Evolutionary conservation across 257 asterid genomes (phyloP).

Genomic region (Fraxinus anomala): DNA sequence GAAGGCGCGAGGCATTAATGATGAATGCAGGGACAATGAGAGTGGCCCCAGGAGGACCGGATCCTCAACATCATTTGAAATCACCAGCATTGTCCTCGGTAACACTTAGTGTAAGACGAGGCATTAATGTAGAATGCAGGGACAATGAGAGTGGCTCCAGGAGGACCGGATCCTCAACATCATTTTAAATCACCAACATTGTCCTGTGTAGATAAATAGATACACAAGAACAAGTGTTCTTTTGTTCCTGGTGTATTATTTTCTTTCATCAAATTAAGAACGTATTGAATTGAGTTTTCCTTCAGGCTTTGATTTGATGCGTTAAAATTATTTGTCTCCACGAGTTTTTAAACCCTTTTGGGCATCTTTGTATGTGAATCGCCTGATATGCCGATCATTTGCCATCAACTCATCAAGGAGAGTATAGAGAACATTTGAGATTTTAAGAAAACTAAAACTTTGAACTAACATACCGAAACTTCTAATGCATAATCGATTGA

Average conservation of each 20-base stretch:
- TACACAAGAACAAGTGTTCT: background rate
- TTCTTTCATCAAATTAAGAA: background rate
- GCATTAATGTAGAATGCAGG: slow-evolving; percentile 22
- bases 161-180: slow-evolving; percentile 57
- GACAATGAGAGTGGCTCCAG: slow-evolving; percentile 43
- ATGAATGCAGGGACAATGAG: slow-evolving; percentile 34
- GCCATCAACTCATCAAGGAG: too few relatives aligned
- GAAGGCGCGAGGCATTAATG: slow-evolving; percentile 33
- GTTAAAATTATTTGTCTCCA: too few relatives aligned
- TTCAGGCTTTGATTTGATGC: background rate
- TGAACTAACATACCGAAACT: too few relatives aligned
- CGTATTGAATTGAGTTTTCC: background rate
- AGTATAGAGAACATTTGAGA: too few relatives aligned
- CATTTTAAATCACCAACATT: slow-evolving; percentile 33
- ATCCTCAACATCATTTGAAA: slow-evolving; percentile 47
- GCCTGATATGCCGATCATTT: too few relatives aligned
- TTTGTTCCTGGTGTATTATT: background rate
- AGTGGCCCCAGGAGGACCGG: slow-evolving; percentile 53
- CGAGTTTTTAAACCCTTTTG: too few relatives aligned
- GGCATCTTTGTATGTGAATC: background rate
- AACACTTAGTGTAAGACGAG: slow-evolving; percentile 1
- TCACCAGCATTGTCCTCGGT: slow-evolving; percentile 17
- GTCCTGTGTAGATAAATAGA: background rate
- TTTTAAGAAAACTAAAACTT: too few relatives aligned
- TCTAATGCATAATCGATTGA: too few relatives aligned